These are phyloP conservation scores for Helicostylum pulchrum DNA, from an alignment of 192 early-diverging fungal genomes.

Conservation along the genomic window DNA sequence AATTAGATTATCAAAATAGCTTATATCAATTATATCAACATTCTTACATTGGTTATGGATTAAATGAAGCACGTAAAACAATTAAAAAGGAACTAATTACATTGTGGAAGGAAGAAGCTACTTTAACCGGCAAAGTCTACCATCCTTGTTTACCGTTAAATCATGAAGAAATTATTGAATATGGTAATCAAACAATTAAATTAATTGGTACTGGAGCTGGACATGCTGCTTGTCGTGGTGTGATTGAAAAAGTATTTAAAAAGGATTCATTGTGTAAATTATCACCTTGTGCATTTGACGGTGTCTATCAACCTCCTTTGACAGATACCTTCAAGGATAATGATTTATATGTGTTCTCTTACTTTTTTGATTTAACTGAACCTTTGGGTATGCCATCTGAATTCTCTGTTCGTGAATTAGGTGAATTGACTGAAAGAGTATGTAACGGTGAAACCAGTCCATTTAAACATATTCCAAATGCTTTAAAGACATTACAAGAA, in stretches of 20 bases:
- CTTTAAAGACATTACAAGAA: constrained; percentile 41
- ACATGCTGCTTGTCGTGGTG: constrained; percentile 45
- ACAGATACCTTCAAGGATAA: constrained; percentile 60
- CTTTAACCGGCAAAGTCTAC: constrained; percentile 40
- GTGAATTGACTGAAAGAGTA: constrained; percentile 64
- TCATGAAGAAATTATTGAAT: constrained; percentile 43
- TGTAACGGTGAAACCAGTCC: constrained; percentile 53
- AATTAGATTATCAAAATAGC: constrained; percentile 68
- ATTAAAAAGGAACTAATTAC: constrained; percentile 57
- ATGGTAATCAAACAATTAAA: constrained; percentile 17
- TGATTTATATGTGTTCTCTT: constrained; percentile 94
- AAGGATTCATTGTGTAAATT: constrained; percentile 61
- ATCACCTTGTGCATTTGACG: constrained; percentile 85
- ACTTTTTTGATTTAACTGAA: constrained; percentile 87
- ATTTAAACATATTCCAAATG: constrained; percentile 53
- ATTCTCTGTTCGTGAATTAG: constrained; percentile 73
- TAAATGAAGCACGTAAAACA: constrained; percentile 80
- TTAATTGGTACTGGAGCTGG: constrained; percentile 59
- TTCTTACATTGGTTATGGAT: constrained; percentile 90
- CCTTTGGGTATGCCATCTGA: constrained; percentile 68
- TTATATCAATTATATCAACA: constrained; percentile 90
- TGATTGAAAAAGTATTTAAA: constrained; percentile 69
- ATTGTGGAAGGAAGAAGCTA: constrained; percentile 26
- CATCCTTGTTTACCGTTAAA: constrained; percentile 71
- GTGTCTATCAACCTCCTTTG: constrained; percentile 87